Percentiles rank a stretch among this genome's conserved stretches.
These are phyloP conservation scores for Lipomyces sp. DNA, from an alignment of 805 yeast genomes.

Conservation along the genomic window DNA sequence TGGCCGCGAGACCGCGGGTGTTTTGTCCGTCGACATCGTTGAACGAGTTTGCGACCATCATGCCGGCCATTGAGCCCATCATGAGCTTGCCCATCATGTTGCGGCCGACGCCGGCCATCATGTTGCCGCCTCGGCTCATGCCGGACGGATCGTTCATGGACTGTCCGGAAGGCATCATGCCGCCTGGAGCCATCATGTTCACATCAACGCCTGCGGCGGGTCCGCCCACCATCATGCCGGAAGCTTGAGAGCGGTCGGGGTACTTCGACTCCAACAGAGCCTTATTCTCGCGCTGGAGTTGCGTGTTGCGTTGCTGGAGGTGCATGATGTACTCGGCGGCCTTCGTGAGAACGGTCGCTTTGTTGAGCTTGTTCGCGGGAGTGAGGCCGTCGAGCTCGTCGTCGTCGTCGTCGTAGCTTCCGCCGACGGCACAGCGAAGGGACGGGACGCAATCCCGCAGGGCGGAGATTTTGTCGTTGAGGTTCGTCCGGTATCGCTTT, in stretches of 20 bases:
- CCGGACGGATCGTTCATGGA: not conserved
- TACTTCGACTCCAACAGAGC: conserved; percentile 41
- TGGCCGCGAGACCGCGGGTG: conserved; percentile 36
- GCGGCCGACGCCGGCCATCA: conserved; percentile 9
- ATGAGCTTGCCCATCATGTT: conserved; percentile 34
- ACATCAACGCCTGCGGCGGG: not conserved
- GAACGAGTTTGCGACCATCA: conserved; percentile 34
- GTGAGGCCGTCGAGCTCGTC: conserved; percentile 67
- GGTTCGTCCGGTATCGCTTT: conserved; percentile 74
- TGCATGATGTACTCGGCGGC: conserved; percentile 78
- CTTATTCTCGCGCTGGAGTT: conserved; percentile 50
- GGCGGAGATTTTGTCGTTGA: conserved; percentile 65
- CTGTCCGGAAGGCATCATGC: conserved; percentile 5
- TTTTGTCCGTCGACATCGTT: conserved; percentile 26
- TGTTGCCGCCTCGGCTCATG: not conserved
- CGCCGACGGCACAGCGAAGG: conserved; percentile 56
- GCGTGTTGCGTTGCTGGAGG: conserved; percentile 57
- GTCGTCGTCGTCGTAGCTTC: conserved; percentile 33
- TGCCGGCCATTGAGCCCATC: conserved; percentile 41
- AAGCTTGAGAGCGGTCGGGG: conserved; percentile 13
- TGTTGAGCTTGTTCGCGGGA: conserved; percentile 72
- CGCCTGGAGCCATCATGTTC: conserved; percentile 5
- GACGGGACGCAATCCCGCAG: conserved; percentile 77
- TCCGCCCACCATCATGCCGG: conserved; percentile 2
- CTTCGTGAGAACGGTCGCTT: conserved; percentile 72